These are phyloP conservation scores for Talaromyces sp. DNA, from an alignment of 2,329 filamentous ascomycete genomes.

Conservation along the genomic window DNA sequence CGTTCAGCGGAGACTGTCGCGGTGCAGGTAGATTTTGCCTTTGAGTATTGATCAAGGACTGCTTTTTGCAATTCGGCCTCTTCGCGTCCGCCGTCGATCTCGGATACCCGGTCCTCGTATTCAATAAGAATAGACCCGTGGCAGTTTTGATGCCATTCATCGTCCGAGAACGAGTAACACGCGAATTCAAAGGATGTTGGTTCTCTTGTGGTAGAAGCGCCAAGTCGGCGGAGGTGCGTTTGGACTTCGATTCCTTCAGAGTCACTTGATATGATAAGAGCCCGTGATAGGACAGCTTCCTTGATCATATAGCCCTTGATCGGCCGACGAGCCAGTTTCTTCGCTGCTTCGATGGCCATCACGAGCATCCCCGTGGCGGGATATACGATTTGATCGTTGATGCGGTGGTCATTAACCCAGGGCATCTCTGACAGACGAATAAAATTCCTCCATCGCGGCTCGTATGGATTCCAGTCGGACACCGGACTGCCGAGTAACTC, in stretches of 20 bases:
- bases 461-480: constrained; percentile 15
- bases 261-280: constrained; percentile 15
- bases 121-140: neutral
- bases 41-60: neutral
- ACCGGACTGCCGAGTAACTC: constrained; percentile 11
- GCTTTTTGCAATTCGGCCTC: neutral
- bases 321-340: constrained; percentile 5
- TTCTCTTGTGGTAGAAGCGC: neutral
- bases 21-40: constrained; percentile 5
- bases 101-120: neutral
- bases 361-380: constrained; percentile 25
- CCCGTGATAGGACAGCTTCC: constrained; percentile 18
- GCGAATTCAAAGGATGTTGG: neutral
- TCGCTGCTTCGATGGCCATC: constrained; percentile 21
- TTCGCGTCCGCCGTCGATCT: neutral
- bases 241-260: constrained; percentile 10
- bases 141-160: neutral
- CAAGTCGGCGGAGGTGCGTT: neutral
- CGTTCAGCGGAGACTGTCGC: constrained; percentile 4
- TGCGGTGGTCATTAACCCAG: constrained; percentile 23
- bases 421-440: constrained; percentile 23
- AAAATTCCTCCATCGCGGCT: constrained; percentile 24
- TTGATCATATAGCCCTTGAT: constrained; percentile 18
- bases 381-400: constrained; percentile 26
- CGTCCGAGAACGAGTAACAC: neutral